Evolutionary conservation across 176 grass and related monocot species (phyloP).

Genomic region (Pontederia crassipes): DNA sequence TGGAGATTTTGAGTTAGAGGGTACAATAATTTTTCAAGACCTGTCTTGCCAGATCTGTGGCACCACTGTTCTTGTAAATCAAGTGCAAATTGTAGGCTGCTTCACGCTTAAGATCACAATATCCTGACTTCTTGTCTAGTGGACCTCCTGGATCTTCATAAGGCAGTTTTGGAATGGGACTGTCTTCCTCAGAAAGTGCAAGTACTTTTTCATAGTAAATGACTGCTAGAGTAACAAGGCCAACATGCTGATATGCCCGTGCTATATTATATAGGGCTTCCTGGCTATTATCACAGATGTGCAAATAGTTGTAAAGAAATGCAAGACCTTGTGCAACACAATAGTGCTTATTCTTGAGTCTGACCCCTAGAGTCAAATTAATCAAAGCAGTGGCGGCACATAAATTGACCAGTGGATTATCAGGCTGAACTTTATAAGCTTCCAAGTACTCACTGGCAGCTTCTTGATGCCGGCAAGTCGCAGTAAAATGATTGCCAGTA

Average conservation of each 20-base stretch:
- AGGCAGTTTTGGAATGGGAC: slow-evolving; percentile 63
- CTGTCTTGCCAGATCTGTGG: slow-evolving; percentile 68
- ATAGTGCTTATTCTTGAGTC: slow-evolving; percentile 87
- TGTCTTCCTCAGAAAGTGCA: slow-evolving; percentile 40
- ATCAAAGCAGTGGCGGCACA: slow-evolving; percentile 78
- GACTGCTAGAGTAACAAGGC: slow-evolving; percentile 64
- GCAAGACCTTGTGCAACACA: slow-evolving; percentile 85
- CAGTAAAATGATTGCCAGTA: slow-evolving; percentile 71
- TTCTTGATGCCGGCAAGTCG: slow-evolving; percentile 73
- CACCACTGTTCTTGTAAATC: slow-evolving; percentile 91
- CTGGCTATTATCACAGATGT: slow-evolving; percentile 60
- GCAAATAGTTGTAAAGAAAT: slow-evolving; percentile 64
- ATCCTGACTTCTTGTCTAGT: slow-evolving; percentile 38
- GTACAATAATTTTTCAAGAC: slow-evolving; percentile 78
- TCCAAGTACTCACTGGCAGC: slow-evolving; percentile 81
- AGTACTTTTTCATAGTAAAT: slow-evolving; percentile 84
- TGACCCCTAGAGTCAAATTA: slow-evolving; percentile 83
- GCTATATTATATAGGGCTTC: slow-evolving; percentile 89
- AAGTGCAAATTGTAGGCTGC: slow-evolving; percentile 91
- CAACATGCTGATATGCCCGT: slow-evolving; percentile 80
- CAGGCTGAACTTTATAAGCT: slow-evolving; percentile 77
- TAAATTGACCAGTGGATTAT: slow-evolving; percentile 76
- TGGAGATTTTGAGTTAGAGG: slow-evolving; percentile 16
- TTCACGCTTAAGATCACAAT: slow-evolving; percentile 65
- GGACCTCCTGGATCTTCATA: slow-evolving; percentile 31